Conservation (phyloP, 768 basidiomycete species). For the Scleroderma bovista region DNA sequence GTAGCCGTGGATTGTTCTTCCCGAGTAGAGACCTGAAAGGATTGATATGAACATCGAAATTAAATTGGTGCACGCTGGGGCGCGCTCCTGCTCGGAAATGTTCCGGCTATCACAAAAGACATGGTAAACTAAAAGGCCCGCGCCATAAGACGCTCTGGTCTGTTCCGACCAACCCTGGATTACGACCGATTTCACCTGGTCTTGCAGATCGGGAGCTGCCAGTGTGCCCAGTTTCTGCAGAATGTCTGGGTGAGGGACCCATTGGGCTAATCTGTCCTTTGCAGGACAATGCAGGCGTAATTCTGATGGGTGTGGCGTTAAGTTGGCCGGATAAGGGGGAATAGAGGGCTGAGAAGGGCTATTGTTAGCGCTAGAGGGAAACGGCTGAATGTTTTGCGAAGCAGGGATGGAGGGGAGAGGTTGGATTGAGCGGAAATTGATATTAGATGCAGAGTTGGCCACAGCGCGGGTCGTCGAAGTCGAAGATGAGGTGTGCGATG, state of each 20-base stretch:
- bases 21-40: constrained; percentile 2
- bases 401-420: not conserved
- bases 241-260: constrained; percentile 8
- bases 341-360: too few relatives aligned
- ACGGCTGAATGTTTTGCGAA: not conserved
- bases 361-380: too few relatives aligned
- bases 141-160: constrained; percentile 32
- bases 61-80: constrained; percentile 1
- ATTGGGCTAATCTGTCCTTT: constrained; percentile 18
- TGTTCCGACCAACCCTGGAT: constrained; percentile 20
- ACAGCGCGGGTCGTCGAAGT: constrained; percentile 7
- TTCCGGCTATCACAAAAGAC: constrained; percentile 33
- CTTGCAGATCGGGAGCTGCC: not conserved
- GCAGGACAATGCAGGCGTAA: constrained; percentile 26
- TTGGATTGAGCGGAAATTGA: not conserved
- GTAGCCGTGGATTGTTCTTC: constrained; percentile 7
- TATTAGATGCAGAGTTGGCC: not conserved
- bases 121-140: constrained; percentile 35
- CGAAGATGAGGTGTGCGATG: not conserved
- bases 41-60: not conserved
- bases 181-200: not conserved
- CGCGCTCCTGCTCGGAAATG: constrained; percentile 8
- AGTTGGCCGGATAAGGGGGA: constrained; percentile 3
- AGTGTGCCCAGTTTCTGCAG: not conserved
- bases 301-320: constrained; percentile 11